phyloP scores from a whole-genome alignment of 2,329 filamentous ascomycete species.

The Verticillium albo-atrum region DNA sequence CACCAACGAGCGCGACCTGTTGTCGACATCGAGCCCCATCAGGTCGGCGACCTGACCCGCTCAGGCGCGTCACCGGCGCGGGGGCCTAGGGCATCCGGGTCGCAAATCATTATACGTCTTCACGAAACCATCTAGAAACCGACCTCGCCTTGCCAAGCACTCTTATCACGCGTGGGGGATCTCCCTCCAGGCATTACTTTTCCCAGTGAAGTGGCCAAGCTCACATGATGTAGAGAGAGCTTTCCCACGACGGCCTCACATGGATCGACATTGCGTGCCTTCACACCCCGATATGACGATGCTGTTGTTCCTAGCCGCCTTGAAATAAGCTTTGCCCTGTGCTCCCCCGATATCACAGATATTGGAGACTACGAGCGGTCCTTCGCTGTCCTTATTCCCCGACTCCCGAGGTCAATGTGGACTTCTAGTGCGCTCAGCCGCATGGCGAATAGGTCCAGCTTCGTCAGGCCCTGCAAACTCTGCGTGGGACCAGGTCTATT shows the following conservation, averaged over 20 bases:
- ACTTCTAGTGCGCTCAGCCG: not conserved
- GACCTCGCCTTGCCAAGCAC: not conserved
- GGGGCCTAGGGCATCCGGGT: too few species aligned
- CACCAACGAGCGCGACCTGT: not conserved
- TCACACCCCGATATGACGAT: not conserved
- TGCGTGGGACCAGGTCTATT: too few species aligned
- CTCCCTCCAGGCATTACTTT: too few species aligned
- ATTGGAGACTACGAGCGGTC: not conserved
- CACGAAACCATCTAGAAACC: not conserved
- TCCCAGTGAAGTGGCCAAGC: too few species aligned
- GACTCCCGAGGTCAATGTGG: not conserved
- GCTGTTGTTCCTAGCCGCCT: not conserved
- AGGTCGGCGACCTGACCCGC: not conserved
- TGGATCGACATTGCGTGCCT: not conserved
- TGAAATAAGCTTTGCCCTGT: not conserved
- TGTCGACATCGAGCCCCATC: not conserved
- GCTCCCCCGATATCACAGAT: not conserved
- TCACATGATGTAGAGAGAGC: too few species aligned
- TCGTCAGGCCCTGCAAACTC: not conserved
- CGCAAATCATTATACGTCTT: not conserved
- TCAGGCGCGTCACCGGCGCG: not conserved
- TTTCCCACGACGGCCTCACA: not conserved
- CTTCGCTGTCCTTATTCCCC: not conserved
- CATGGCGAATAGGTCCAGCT: not conserved
- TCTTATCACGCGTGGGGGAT: not conserved